Conservation (phyloP, 805 yeast species). For the Kuraishia piskuri region DNA sequence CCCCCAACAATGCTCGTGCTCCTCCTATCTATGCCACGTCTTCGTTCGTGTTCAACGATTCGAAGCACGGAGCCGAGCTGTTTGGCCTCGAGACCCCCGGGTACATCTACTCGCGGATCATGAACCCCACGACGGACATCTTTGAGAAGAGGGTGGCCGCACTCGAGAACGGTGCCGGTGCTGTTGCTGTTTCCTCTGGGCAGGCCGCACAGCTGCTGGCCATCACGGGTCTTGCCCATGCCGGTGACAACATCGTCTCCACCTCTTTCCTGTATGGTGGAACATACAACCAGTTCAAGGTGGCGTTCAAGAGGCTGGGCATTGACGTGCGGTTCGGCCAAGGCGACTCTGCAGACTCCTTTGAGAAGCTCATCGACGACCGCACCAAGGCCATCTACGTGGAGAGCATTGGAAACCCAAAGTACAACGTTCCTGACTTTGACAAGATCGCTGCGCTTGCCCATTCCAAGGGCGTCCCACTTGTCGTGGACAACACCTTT, state of each 20-base stretch:
- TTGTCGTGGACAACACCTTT: constrained; percentile 92
- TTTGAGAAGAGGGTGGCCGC: constrained; percentile 91
- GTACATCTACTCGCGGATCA: constrained; percentile 79
- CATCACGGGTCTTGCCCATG: constrained; percentile 70
- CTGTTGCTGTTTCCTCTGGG: constrained; percentile 88
- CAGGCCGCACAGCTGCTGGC: constrained; percentile 93
- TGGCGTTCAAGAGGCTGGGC: constrained; percentile 82
- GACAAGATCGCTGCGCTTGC: constrained; percentile 68
- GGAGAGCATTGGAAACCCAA: constrained; percentile 91
- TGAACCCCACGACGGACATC: constrained; percentile 89
- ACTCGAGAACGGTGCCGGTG: constrained; percentile 87
- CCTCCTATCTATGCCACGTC: constrained; percentile 91
- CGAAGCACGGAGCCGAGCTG: constrained; percentile 86
- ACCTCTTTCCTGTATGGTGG: constrained; percentile 91
- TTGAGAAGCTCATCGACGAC: constrained; percentile 67
- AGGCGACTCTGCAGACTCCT: constrained; percentile 68
- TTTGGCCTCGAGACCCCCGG: constrained; percentile 83
- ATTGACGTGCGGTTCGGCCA: constrained; percentile 78
- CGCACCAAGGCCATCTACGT: constrained; percentile 85
- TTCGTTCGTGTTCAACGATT: constrained; percentile 80
- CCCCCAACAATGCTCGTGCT: constrained; percentile 69
- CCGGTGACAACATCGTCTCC: constrained; percentile 86
- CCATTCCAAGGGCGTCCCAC: constrained; percentile 80
- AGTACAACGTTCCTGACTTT: constrained; percentile 87
- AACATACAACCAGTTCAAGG: constrained; percentile 91